phyloP scores from a whole-genome alignment of 257 asterid genomes.

The Cynanchum wilfordii region DNA sequence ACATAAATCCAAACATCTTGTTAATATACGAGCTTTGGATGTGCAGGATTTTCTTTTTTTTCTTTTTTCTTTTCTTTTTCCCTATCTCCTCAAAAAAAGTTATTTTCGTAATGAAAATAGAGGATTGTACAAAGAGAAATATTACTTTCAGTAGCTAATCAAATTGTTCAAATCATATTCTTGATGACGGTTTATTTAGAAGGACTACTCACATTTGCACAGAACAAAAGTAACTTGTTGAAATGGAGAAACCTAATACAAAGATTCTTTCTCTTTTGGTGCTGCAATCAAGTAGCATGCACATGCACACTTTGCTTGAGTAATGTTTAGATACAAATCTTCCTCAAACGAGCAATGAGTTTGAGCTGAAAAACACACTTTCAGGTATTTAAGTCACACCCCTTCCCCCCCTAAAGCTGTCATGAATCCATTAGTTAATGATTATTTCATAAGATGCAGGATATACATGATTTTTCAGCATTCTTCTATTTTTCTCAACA shows the following conservation, averaged over 20 bases:
- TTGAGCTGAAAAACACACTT: background rate
- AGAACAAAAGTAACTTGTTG: background rate
- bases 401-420: background rate
- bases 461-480: background rate
- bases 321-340: background rate
- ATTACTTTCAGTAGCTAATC: constrained; percentile 25
- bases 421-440: background rate
- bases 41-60: constrained; percentile 8
- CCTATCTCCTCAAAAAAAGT: constrained; percentile 18
- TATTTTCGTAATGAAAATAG: constrained; percentile 22
- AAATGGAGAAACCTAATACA: background rate
- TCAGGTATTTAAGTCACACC: background rate
- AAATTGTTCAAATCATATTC: constrained; percentile 15
- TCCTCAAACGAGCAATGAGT: background rate
- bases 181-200: constrained; percentile 3
- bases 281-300: background rate
- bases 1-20: constrained; percentile 21
- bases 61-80: background rate
- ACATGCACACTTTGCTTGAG: background rate
- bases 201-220: background rate
- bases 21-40: constrained; percentile 18
- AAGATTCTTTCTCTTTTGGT: background rate
- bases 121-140: constrained; percentile 30
- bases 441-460: background rate
- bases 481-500: background rate